A percentile compares a stretch with the other conserved stretches of the same genome.
Evolutionary conservation across 202 grass and related monocot genomes (phyloP).

Genomic region (Setaria viridis): DNA sequence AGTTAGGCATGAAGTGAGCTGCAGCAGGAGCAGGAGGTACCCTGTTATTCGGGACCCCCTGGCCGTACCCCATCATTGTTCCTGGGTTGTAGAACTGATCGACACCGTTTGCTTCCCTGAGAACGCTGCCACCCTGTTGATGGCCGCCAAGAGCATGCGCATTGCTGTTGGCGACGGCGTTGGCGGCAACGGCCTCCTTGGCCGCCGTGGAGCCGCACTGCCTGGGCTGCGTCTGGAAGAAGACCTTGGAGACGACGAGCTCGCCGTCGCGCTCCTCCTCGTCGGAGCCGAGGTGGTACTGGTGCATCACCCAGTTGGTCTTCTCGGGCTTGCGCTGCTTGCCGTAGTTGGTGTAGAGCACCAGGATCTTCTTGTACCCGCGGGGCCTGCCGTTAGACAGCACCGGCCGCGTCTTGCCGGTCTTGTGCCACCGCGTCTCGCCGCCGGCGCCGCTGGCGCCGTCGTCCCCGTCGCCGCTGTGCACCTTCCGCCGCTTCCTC

Average conservation of each 20-base stretch:
- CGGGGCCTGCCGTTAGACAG: slow-evolving; percentile 47
- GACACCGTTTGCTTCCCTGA: slow-evolving; percentile 46
- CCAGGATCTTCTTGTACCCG: slow-evolving; percentile 90
- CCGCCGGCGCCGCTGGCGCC: slow-evolving; percentile 52
- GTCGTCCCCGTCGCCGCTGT: slow-evolving; percentile 53
- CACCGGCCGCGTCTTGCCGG: slow-evolving; percentile 85
- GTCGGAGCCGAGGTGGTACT: slow-evolving; percentile 83
- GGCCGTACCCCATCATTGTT: slow-evolving; percentile 55
- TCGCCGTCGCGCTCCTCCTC: slow-evolving; percentile 91
- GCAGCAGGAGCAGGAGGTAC: slow-evolving; percentile 19
- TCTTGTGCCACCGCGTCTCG: slow-evolving; percentile 94
- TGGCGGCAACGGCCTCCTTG: slow-evolving; percentile 8
- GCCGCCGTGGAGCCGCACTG: slow-evolving; percentile 52
- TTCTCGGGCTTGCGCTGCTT: slow-evolving; percentile 91
- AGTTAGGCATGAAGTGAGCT: slow-evolving; percentile 63
- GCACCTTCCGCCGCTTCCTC: slow-evolving; percentile 82
- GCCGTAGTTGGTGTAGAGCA: slow-evolving; percentile 91
- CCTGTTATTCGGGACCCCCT: slow-evolving; percentile 43
- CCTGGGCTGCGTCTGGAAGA: slow-evolving; percentile 90
- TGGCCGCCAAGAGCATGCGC: slow-evolving; percentile 1
- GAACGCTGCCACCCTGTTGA: slow-evolving; percentile 25
- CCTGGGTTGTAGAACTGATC: slow-evolving; percentile 57
- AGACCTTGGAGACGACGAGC: slow-evolving; percentile 88
- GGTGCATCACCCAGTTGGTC: slow-evolving; percentile 94
- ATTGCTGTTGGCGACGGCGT: neutral